Conservation (phyloP, 2,329 filamentous ascomycete species). For the Hymenoscyphus occultus region DNA sequence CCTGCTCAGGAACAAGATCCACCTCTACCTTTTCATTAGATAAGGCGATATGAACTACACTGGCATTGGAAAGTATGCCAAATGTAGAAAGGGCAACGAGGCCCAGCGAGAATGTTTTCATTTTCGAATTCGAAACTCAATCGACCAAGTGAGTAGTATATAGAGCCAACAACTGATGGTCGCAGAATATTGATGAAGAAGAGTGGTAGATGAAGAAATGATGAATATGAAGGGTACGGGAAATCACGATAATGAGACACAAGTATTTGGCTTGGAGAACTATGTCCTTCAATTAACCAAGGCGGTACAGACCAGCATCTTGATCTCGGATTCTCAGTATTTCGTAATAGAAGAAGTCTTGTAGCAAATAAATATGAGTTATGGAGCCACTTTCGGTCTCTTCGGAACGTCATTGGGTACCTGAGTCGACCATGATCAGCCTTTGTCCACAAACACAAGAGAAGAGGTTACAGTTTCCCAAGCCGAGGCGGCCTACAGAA, state of each 20-base stretch:
- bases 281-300: background rate
- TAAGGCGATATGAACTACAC: background rate
- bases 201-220: background rate
- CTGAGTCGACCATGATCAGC: background rate
- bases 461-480: background rate
- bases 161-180: background rate
- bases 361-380: background rate
- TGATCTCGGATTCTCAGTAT: background rate
- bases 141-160: background rate
- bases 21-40: background rate
- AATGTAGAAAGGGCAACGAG: slow-evolving; percentile 1
- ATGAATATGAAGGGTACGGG: background rate
- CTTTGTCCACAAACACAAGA: background rate
- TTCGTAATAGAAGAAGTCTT: background rate
- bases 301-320: background rate
- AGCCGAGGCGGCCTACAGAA: background rate
- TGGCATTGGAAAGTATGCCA: background rate
- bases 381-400: background rate
- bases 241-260: background rate
- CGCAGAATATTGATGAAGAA: background rate
- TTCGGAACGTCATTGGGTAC: background rate
- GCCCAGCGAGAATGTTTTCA: background rate
- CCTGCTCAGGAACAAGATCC: background rate
- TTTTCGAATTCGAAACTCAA: background rate
- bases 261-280: background rate